A percentile compares a stretch with the other conserved stretches of the same genome.
These are phyloP conservation scores for Fusarium sp. DNA, from an alignment of 2,329 filamentous ascomycete species.

Conservation along the genomic window DNA sequence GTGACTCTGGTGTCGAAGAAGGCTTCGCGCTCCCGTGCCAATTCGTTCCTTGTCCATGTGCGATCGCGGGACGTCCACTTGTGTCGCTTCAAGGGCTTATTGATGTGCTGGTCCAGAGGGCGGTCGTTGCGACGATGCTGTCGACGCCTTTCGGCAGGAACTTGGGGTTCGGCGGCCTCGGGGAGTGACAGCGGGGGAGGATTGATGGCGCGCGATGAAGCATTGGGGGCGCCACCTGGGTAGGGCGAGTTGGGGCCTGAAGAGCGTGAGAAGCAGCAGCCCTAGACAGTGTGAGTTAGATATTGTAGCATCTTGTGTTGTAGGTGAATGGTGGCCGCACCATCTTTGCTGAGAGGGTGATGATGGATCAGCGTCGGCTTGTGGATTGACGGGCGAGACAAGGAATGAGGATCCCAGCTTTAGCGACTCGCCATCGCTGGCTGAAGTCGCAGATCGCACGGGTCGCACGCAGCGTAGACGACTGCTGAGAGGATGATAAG, in stretches of 20 bases:
- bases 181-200: constrained; percentile 49
- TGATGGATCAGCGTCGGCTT: constrained; percentile 22
- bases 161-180: constrained; percentile 39
- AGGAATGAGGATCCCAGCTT: constrained; percentile 35
- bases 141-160: constrained; percentile 45
- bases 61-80: constrained; percentile 71
- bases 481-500: not conserved
- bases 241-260: constrained; percentile 64
- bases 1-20: constrained; percentile 93
- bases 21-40: constrained; percentile 76
- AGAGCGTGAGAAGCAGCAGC: constrained; percentile 66
- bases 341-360: constrained; percentile 31
- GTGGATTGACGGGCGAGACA: constrained; percentile 17
- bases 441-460: constrained; percentile 25
- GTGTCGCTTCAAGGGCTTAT: constrained; percentile 72
- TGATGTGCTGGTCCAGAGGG: constrained; percentile 71
- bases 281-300: constrained; percentile 48
- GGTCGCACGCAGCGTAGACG: constrained; percentile 1
- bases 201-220: constrained; percentile 65
- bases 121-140: constrained; percentile 48
- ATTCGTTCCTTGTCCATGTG: constrained; percentile 73
- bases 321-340: constrained; percentile 10
- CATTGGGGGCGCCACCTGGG: constrained; percentile 58
- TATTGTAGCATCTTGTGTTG: not conserved
- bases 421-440: constrained; percentile 37